phyloP scores from a whole-genome alignment of 768 basidiomycete genomes.

The Scleroderma bovista region DNA sequence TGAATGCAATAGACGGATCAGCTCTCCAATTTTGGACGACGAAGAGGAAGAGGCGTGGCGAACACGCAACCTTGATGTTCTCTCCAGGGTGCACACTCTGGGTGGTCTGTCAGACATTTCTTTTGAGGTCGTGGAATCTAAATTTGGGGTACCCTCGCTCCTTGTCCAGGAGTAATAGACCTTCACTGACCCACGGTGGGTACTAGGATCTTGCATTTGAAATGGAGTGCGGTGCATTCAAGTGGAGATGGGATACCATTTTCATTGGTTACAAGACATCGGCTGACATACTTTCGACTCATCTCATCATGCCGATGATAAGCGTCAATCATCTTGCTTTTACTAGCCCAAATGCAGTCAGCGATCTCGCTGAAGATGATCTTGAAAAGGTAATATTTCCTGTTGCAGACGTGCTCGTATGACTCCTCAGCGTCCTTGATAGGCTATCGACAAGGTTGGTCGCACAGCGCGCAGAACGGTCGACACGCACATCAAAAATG shows the following conservation, averaged over 20 bases:
- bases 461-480: conserved; percentile 61
- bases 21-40: conserved; percentile 23
- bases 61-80: conserved; percentile 44
- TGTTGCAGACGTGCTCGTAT: neutral
- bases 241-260: conserved; percentile 78
- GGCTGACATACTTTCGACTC: conserved; percentile 70
- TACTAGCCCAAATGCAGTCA: conserved; percentile 51
- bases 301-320: conserved; percentile 73
- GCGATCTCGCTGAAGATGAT: conserved; percentile 50
- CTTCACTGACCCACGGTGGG: conserved; percentile 10
- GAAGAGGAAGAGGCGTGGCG: conserved; percentile 63
- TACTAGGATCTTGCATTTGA: conserved; percentile 62
- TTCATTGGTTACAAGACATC: conserved; percentile 58
- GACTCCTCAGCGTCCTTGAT: conserved; percentile 5
- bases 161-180: conserved; percentile 1
- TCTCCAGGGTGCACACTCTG: conserved; percentile 58
- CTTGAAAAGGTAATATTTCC: conserved; percentile 54
- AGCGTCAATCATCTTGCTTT: conserved; percentile 66
- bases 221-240: conserved; percentile 53
- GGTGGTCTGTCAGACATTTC: conserved; percentile 50
- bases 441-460: conserved; percentile 64
- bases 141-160: conserved; percentile 44
- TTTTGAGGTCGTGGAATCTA: conserved; percentile 56
- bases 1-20: conserved; percentile 40
- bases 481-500: conserved; percentile 70